Conservation (phyloP, 2,329 filamentous ascomycete species). For the Metarhizium robertsii region DNA sequence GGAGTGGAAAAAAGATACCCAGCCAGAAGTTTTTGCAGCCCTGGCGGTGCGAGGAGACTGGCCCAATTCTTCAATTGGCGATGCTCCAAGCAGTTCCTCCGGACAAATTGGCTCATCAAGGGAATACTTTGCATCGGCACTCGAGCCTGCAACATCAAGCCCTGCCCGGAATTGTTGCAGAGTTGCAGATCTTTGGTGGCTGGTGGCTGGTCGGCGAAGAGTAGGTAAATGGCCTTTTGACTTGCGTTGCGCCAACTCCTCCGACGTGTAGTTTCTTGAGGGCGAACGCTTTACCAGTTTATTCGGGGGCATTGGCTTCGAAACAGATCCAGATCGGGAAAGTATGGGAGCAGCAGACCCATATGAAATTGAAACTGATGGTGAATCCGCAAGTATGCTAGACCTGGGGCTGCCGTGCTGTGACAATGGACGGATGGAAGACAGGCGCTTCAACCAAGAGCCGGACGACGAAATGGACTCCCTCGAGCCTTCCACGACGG, state of each 20-base stretch:
- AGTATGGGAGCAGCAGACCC: constrained; percentile 58
- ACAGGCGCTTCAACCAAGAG: constrained; percentile 67
- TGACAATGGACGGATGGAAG: constrained; percentile 56
- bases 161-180: constrained; percentile 44
- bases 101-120: constrained; percentile 25
- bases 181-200: constrained; percentile 66
- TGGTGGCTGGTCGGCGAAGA: constrained; percentile 66
- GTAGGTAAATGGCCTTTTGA: constrained; percentile 54
- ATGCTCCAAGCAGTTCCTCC: constrained; percentile 18
- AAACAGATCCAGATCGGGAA: constrained; percentile 24
- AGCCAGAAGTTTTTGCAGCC: constrained; percentile 17
- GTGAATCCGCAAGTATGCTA: constrained; percentile 55
- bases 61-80: constrained; percentile 14
- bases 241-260: constrained; percentile 34
- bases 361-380: constrained; percentile 56
- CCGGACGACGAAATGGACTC: constrained; percentile 52
- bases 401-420: constrained; percentile 56
- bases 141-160: constrained; percentile 15
- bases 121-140: constrained; percentile 20
- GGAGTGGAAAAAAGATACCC: constrained; percentile 51
- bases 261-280: constrained; percentile 34
- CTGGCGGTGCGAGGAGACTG: constrained; percentile 5
- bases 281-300: constrained; percentile 69
- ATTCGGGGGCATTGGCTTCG: constrained; percentile 50
- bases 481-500: constrained; percentile 35